A percentile compares a stretch with the other conserved stretches of the same genome.
phyloP scores from a whole-genome alignment of 768 basidiomycete species.

The Leucocoprinus leucothites region DNA sequence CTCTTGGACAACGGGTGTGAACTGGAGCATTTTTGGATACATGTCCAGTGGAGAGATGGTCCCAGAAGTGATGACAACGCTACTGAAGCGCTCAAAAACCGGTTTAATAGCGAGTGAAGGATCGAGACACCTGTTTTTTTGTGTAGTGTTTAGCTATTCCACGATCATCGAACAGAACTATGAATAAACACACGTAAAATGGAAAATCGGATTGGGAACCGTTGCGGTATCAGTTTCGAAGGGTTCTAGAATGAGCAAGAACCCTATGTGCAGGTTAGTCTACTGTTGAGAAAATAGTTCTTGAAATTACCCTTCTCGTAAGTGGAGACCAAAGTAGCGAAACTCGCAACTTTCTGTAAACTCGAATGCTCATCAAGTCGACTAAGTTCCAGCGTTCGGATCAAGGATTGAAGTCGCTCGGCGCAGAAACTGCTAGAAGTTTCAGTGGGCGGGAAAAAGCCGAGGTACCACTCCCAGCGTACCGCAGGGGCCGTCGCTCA shows the following conservation, averaged over 20 bases:
- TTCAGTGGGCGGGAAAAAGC: neutral
- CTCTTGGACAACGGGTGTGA: slow-evolving; percentile 95
- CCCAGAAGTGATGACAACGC: slow-evolving; percentile 97
- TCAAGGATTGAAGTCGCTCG: slow-evolving; percentile 90
- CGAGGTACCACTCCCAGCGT: slow-evolving; percentile 19
- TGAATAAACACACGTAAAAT: slow-evolving; percentile 67
- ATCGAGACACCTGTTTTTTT: slow-evolving; percentile 77
- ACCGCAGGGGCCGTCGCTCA: slow-evolving; percentile 90
- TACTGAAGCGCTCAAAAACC: slow-evolving; percentile 96
- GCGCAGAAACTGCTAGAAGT: slow-evolving; percentile 77
- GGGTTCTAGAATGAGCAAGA: slow-evolving; percentile 94
- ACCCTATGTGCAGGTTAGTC: slow-evolving; percentile 50
- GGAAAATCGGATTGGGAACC: slow-evolving; percentile 97
- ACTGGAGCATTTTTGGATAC: slow-evolving; percentile 99
- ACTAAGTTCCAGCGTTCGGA: slow-evolving; percentile 86
- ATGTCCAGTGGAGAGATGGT: slow-evolving; percentile 98
- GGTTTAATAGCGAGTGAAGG: slow-evolving; percentile 97
- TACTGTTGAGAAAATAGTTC: slow-evolving; percentile 5
- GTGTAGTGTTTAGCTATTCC: slow-evolving; percentile 17
- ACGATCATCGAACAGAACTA: neutral
- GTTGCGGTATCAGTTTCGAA: slow-evolving; percentile 99
- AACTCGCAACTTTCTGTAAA: slow-evolving; percentile 92
- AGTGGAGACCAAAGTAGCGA: slow-evolving; percentile 95
- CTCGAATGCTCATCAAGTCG: slow-evolving; percentile 89
- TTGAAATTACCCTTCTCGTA: slow-evolving; percentile 82